These are phyloP conservation scores for Leccinum angustisporum DNA, from an alignment of 1,284 basidiomycete species.

Conservation along the genomic window DNA sequence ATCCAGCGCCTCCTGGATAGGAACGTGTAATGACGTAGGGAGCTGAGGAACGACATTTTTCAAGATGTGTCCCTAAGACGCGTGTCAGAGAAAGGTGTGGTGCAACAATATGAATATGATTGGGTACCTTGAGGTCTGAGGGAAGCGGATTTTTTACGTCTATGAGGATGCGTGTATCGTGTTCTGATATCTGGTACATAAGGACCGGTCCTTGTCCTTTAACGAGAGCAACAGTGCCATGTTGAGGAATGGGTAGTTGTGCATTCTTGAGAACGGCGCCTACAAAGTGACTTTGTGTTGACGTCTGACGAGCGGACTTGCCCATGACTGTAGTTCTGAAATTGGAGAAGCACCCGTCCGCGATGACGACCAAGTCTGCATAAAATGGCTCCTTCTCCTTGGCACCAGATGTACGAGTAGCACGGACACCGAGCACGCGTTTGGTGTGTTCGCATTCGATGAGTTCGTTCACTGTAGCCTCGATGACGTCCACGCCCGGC, in stretches of 20 bases:
- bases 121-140: slow-evolving; percentile 70
- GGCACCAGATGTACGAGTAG: slow-evolving; percentile 38
- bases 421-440: slow-evolving; percentile 63
- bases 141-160: slow-evolving; percentile 90
- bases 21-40: slow-evolving; percentile 63
- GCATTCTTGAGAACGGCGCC: slow-evolving; percentile 68
- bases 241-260: slow-evolving; percentile 65
- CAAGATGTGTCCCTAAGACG: slow-evolving; percentile 62
- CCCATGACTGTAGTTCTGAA: slow-evolving; percentile 59
- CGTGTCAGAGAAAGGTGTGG: slow-evolving; percentile 1
- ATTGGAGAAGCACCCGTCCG: slow-evolving; percentile 94
- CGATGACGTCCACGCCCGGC: slow-evolving; percentile 70
- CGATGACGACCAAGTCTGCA: slow-evolving; percentile 84
- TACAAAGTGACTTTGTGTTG: slow-evolving; percentile 68
- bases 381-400: slow-evolving; percentile 54
- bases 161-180: slow-evolving; percentile 89
- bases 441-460: slow-evolving; percentile 58
- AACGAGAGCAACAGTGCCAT: slow-evolving; percentile 76
- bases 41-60: slow-evolving; percentile 77
- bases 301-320: slow-evolving; percentile 40
- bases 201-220: slow-evolving; percentile 67
- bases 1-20: slow-evolving; percentile 63
- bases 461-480: slow-evolving; percentile 81
- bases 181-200: slow-evolving; percentile 76
- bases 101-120: neutral